These are phyloP conservation scores for Fagopyrum tataricum DNA, from an alignment of 148 eudicot genomes.

Conservation along the genomic window DNA sequence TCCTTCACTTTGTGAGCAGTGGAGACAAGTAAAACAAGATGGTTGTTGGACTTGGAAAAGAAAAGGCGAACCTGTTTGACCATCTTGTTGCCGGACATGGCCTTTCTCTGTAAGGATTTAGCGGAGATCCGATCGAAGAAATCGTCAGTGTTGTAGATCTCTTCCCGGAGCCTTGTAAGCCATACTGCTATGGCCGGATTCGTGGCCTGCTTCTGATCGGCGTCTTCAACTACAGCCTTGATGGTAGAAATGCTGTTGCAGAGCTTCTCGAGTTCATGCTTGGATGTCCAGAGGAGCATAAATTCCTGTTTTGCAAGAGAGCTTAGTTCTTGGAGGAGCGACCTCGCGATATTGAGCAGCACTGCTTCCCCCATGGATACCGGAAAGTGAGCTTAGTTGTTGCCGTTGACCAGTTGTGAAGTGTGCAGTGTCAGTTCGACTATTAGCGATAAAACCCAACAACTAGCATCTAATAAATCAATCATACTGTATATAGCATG, in stretches of 20 bases:
- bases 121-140: not conserved
- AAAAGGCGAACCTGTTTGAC: not conserved
- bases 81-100: not conserved
- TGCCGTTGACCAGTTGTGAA: no score
- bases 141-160: not conserved
- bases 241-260: not conserved
- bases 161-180: not conserved
- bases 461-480: no score
- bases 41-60: conserved; percentile 8
- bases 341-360: not conserved
- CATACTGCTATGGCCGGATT: not conserved
- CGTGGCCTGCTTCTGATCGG: not conserved
- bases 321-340: not conserved
- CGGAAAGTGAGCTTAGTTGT: no score
- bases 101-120: not conserved
- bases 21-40: not conserved
- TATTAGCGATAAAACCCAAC: no score
- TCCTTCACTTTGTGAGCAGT: not conserved
- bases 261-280: not conserved
- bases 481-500: no score
- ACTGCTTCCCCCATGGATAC: not conserved
- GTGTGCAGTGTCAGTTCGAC: no score
- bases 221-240: not conserved
- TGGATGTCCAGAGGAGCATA: not conserved
- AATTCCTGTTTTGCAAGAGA: not conserved